Evolutionary conservation across 352 stramenopile genomes (phyloP).

Genomic region (Phytopythium helicoides): DNA sequence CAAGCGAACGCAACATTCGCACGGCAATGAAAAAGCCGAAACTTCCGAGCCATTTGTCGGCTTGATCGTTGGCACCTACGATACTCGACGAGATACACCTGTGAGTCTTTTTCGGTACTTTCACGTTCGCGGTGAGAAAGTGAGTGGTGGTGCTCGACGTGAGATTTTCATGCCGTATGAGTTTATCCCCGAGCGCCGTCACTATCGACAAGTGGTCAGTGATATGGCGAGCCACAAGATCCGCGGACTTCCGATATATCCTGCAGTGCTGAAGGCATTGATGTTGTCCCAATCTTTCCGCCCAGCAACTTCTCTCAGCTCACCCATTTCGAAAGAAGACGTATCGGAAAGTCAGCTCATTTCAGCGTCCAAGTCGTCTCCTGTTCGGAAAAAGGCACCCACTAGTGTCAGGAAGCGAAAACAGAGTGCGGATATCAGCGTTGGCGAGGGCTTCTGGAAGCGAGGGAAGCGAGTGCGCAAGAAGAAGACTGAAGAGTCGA

Average conservation of each 20-base stretch:
- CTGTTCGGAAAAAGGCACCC: conserved; percentile 11
- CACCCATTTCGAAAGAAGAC: conserved; percentile 4
- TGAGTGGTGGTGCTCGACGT: conserved; percentile 43
- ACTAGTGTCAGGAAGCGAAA: conserved; percentile 34
- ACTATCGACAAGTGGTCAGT: conserved; percentile 47
- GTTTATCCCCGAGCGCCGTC: conserved; percentile 45
- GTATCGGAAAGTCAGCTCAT: not conserved
- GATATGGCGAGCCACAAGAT: conserved; percentile 36
- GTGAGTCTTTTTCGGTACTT: conserved; percentile 87
- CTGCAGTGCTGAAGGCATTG: conserved; percentile 23
- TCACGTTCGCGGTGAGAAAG: conserved; percentile 66
- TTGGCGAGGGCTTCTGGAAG: conserved; percentile 20
- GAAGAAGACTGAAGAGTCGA: conserved; percentile 1
- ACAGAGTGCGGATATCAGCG: conserved; percentile 18
- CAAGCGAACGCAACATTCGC: conserved; percentile 29
- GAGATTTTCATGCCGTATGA: conserved; percentile 74
- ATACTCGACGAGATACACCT: conserved; percentile 67
- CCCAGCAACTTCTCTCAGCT: conserved; percentile 7
- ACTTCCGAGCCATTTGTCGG: conserved; percentile 90
- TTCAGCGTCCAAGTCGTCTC: conserved; percentile 7
- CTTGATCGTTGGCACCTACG: conserved; percentile 94
- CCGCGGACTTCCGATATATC: conserved; percentile 36
- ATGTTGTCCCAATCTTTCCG: conserved; percentile 14
- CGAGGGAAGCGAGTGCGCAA: conserved; percentile 23
- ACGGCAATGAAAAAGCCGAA: conserved; percentile 14